Evolutionary conservation across 352 stramenopile genomes (phyloP), one percentile per base, ranked within the genome.

Genomic region (Phytophthora quininea): DNA sequence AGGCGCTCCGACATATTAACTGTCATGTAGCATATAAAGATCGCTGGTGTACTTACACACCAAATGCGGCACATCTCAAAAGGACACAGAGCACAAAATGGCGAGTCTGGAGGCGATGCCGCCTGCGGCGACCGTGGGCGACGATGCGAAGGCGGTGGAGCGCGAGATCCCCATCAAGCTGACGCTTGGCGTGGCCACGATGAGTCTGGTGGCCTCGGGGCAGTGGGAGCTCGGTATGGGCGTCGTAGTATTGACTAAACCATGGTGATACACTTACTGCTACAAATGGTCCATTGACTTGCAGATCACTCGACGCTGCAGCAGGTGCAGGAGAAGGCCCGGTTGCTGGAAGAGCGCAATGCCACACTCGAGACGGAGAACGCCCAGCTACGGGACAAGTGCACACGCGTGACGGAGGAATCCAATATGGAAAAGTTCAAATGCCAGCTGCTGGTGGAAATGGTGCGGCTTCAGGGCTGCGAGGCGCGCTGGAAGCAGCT

Each of bases 381-480:
- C 58, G 57, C 65, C 1, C 65, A 83, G 47, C 73, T 96, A 31
- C 67, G 69, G 37, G 83, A 92, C 29, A 82, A 79, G 24, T 89
- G 74, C 33, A 35, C 62, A 6, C 85, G 88, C 14, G 73, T 95
- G 60, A 84, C 71, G 2, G 85, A 95, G 47, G 88, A 95, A 48
- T 89, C 78, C 45, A 94, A 94, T 61, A 92, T 96, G 82, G 86
- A 93, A 48, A 93, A 94, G 56, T 96, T 96, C 63, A 96, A 93
- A 64, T 93, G 86, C 56, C 85, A 95, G 57, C 69, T 96, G 32
- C 82, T 96, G 54, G 75, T 96, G 7, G 88, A 96, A 58, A 96
- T 96, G 88, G 86, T 91, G 61, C 54, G 30, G 3, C 32, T n/a
- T 32, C n/a, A 30, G 8, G 10, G 8, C 11, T 30, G 31, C 15